phyloP scores from a whole-genome alignment of 805 yeast species.

The Yarrowia bubula region DNA sequence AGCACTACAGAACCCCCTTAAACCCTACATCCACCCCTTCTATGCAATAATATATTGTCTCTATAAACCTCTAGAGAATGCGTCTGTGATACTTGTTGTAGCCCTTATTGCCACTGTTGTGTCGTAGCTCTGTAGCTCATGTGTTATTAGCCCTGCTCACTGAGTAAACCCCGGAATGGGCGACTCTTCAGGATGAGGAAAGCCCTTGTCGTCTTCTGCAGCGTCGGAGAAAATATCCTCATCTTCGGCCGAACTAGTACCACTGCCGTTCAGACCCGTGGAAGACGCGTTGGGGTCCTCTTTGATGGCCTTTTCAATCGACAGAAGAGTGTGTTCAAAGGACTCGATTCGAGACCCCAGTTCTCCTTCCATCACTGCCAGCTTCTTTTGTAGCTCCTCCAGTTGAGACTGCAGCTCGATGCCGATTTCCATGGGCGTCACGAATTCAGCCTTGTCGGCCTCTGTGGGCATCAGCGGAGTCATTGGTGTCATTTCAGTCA shows the following conservation, averaged over 20 bases:
- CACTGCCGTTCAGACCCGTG: background rate
- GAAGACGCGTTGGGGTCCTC: background rate
- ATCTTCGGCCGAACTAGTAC: background rate
- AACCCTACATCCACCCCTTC: too few relatives aligned
- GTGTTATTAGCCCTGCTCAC: background rate
- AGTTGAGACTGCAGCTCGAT: constrained; percentile 11
- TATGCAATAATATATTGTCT: too few relatives aligned
- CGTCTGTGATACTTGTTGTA: too few relatives aligned
- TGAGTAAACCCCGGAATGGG: constrained; percentile 7
- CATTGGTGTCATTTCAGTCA: background rate
- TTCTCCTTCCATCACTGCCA: constrained; percentile 18
- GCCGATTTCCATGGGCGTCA: constrained; percentile 21
- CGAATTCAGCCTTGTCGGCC: constrained; percentile 23
- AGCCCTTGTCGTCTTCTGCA: background rate
- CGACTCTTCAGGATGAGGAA: background rate
- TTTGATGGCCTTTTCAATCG: constrained; percentile 21
- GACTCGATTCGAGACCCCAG: constrained; percentile 12
- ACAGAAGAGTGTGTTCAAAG: constrained; percentile 5
- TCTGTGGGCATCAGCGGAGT: constrained; percentile 19
- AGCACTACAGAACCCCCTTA: too few relatives aligned
- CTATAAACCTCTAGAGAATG: too few relatives aligned
- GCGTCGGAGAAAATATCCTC: constrained; percentile 16
- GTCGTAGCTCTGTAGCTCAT: background rate
- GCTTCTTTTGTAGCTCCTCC: constrained; percentile 17
- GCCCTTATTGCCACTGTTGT: too few relatives aligned